Base-by-base conservation (phyloP, 768 basidiomycete species). In the Mycena haematopus region DNA sequence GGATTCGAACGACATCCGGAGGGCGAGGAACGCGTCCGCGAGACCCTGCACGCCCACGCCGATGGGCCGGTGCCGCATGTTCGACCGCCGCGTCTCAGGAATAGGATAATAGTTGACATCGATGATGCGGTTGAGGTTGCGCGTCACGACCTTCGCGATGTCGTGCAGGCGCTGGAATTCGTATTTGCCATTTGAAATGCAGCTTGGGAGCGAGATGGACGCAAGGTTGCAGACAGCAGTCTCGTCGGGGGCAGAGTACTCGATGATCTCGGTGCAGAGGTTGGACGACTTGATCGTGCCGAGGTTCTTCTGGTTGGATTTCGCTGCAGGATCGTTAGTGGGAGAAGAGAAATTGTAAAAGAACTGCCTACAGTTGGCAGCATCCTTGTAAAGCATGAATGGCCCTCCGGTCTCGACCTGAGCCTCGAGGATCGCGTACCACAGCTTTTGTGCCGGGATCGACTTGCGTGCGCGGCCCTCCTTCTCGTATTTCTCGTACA, bases 361-460 rank as follows among this genome's bases (percentile, higher is more conserved):
- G 27, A 17, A 10, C 8, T 21, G 24, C 10, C 1, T 69, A 95
- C 94, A 78, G 75, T 99, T 99, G 60, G 92, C 90, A 42, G 94
- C 85, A 72, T 99, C 97, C 80, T 99, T 99, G 85, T 99, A 99
- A 29, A 93, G 82, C 94, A 99, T 99, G 82, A 98, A 99, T 0
- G 97, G 97, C 21, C 90, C 91, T 50, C 97, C 97, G 1, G 97
- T 99, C 80, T 99, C 97, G 69, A 96, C 95, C 77, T 99, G 97
- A 15, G 95, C 88, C 72, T 99, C 97, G 38, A 99, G 80, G 68
- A 99, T 88, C 29, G 95, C 95, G 73, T 97, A 98, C 96, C 97
- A 99, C 42, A 99, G 85, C 78, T 99, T 98, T 76, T 99, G 97
- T 5, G 97, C 97, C 45, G 93, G 88, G 66, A 99, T 79, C 17